A percentile compares a stretch with the other conserved stretches of the same genome.
Evolutionary conservation across 73 alveolate genomes (phyloP).

Genomic region (Paramecium sexaurelia): DNA sequence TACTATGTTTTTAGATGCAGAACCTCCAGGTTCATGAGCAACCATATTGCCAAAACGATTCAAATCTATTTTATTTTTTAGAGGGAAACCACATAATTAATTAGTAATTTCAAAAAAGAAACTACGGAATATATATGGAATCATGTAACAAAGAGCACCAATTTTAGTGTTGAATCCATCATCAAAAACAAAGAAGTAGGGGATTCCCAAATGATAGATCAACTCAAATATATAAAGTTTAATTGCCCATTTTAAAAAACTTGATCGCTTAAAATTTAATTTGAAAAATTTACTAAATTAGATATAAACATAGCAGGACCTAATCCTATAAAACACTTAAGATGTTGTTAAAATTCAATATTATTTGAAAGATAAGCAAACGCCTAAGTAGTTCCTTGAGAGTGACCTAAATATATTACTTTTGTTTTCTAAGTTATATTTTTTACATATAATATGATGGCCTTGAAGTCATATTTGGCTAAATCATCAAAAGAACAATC

Average conservation of each 20-base stretch:
- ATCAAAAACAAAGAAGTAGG: constrained; percentile 56
- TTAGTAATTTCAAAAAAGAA: constrained; percentile 74
- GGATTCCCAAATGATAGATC: constrained; percentile 33
- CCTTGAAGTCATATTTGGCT: constrained; percentile 45
- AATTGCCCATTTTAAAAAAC: not conserved
- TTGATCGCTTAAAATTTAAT: not conserved
- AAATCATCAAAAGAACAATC: constrained; percentile 29
- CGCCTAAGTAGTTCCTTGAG: constrained; percentile 29
- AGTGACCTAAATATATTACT: constrained; percentile 35
- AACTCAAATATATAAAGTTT: not conserved
- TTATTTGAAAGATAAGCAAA: constrained; percentile 46
- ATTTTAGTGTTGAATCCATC: constrained; percentile 41
- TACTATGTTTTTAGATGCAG: not conserved
- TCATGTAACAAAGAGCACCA: constrained; percentile 61
- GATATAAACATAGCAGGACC: constrained; percentile 54
- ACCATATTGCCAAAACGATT: constrained; percentile 74
- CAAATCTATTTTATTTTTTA: constrained; percentile 71
- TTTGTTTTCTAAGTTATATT: not conserved
- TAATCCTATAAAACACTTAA: constrained; percentile 37
- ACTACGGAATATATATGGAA: constrained; percentile 20
- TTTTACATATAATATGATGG: not conserved
- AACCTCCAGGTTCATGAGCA: constrained; percentile 73
- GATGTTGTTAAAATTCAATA: not conserved
- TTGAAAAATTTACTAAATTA: not conserved
- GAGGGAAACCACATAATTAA: constrained; percentile 67